A percentile compares a stretch with the other conserved stretches of the same genome.
phyloP scores from a whole-genome alignment of 2,329 filamentous ascomycete species.

The Epichloe sibirici region DNA sequence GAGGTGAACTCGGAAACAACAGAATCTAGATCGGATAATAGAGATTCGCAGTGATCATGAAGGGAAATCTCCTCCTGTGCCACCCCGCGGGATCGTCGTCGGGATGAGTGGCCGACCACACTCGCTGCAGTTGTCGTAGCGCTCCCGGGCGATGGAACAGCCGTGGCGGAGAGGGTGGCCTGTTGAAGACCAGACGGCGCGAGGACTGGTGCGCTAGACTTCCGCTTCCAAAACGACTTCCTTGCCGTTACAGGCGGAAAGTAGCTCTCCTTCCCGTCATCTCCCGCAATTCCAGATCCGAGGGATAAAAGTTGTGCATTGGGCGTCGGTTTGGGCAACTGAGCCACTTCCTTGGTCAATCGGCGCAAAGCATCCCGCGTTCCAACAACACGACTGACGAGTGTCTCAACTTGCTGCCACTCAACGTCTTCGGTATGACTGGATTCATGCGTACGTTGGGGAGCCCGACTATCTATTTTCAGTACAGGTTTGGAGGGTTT shows the following conservation, averaged over 20 bases:
- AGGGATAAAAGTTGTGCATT: conserved; percentile 28
- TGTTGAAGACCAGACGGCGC: conserved; percentile 29
- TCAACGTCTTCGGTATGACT: conserved; percentile 57
- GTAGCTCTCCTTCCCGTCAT: conserved; percentile 35
- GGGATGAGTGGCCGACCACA: conserved; percentile 20
- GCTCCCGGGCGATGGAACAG: conserved; percentile 30
- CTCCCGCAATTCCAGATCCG: conserved; percentile 21
- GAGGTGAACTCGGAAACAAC: conserved; percentile 73
- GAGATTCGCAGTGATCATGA: conserved; percentile 69
- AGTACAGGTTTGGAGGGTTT: conserved; percentile 15
- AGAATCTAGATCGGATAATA: conserved; percentile 75
- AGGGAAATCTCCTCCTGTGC: conserved; percentile 50
- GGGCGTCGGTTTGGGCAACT: conserved; percentile 22
- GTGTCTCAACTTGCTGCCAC: conserved; percentile 74
- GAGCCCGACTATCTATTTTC: conserved; percentile 16
- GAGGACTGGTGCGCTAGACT: conserved; percentile 46
- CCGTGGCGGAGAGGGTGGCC: conserved; percentile 25
- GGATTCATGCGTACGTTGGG: conserved; percentile 18
- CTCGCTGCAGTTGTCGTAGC: conserved; percentile 17
- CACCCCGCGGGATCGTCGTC: conserved; percentile 24
- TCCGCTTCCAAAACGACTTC: conserved; percentile 85
- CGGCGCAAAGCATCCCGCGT: conserved; percentile 80
- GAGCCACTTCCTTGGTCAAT: conserved; percentile 73
- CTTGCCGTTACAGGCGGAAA: conserved; percentile 42
- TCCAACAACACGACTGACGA: conserved; percentile 77